phyloP scores from a whole-genome alignment of 352 stramenopile species.

The Globisporangium iwayamae region DNA sequence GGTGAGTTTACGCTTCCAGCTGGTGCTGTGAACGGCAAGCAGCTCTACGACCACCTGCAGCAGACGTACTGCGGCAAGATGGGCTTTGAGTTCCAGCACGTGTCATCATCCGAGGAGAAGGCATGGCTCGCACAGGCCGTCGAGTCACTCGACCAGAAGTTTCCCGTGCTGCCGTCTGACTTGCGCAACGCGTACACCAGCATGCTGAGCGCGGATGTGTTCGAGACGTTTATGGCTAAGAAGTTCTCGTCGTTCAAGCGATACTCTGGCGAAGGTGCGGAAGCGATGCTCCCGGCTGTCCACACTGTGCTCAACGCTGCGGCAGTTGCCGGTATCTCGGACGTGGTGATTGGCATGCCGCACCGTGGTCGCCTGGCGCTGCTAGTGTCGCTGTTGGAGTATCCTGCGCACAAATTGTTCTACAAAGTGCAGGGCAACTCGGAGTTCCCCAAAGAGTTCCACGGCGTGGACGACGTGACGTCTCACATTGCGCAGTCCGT shows the following conservation, averaged over 20 bases:
- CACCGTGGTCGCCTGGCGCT: conserved; percentile 79
- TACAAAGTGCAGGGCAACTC: conserved; percentile 76
- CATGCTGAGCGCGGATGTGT: conserved; percentile 80
- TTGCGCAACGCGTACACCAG: conserved; percentile 73
- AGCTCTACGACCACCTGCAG: conserved; percentile 59
- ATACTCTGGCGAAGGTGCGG: conserved; percentile 82
- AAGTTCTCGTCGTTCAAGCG: conserved; percentile 87
- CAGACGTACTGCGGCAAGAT: conserved; percentile 75
- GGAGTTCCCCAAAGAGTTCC: conserved; percentile 58
- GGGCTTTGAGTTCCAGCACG: conserved; percentile 78
- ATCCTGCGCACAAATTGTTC: conserved; percentile 80
- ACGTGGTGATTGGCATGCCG: conserved; percentile 87
- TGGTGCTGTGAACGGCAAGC: conserved; percentile 27
- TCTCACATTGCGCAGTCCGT: conserved; percentile 81
- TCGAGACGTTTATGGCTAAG: conserved; percentile 84
- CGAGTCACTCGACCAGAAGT: conserved; percentile 39
- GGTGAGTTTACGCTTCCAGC: conserved; percentile 25
- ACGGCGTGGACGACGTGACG: conserved; percentile 80
- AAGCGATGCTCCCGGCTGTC: conserved; percentile 76
- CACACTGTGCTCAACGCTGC: conserved; percentile 66
- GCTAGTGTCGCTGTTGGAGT: conserved; percentile 72
- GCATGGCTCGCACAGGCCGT: conserved; percentile 56
- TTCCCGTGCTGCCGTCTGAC: conserved; percentile 60
- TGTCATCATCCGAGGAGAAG: conserved; percentile 58
- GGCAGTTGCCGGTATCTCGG: conserved; percentile 38